phyloP scores from a whole-genome alignment of 495 filamentous ascomycete genomes.

The Recurvomyces mirabilis region DNA sequence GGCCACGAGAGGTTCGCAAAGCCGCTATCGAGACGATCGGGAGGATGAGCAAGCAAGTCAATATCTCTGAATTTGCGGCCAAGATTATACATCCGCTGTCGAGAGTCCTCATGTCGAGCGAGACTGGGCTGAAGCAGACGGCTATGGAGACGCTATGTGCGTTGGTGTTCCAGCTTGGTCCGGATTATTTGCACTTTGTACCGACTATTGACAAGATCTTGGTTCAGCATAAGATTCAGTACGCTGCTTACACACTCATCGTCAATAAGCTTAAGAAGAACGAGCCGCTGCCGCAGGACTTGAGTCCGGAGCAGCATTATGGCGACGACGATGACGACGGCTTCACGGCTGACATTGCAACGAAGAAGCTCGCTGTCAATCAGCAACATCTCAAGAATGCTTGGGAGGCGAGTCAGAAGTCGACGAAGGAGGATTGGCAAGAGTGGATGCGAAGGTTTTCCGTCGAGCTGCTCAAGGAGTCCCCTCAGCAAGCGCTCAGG shows the following conservation, averaged over 20 bases:
- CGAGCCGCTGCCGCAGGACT: constrained; percentile 83
- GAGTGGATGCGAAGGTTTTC: constrained; percentile 98
- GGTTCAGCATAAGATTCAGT: constrained; percentile 54
- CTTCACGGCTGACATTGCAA: constrained; percentile 66
- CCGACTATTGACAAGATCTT: constrained; percentile 70
- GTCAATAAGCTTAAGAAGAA: constrained; percentile 88
- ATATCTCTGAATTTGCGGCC: constrained; percentile 91
- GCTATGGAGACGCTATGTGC: constrained; percentile 95
- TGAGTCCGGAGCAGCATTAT: constrained; percentile 80
- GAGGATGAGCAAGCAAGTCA: constrained; percentile 89
- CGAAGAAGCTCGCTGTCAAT: constrained; percentile 91
- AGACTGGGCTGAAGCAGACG: constrained; percentile 62
- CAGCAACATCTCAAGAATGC: constrained; percentile 94
- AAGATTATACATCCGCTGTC: constrained; percentile 86
- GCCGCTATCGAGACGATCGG: constrained; percentile 89
- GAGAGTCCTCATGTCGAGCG: constrained; percentile 59
- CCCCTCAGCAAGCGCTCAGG: constrained; percentile 83
- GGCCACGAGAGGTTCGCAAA: constrained; percentile 62
- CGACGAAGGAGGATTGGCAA: constrained; percentile 95
- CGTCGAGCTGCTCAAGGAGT: constrained; percentile 88
- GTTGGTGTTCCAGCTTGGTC: constrained; percentile 87
- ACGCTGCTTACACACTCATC: constrained; percentile 80
- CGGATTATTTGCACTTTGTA: constrained; percentile 88
- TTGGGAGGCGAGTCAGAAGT: constrained; percentile 92
- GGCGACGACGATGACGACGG: constrained; percentile 66